Conservation (phyloP, 208 protist genomes). For the Vickermania ingenoplastis region DNA sequence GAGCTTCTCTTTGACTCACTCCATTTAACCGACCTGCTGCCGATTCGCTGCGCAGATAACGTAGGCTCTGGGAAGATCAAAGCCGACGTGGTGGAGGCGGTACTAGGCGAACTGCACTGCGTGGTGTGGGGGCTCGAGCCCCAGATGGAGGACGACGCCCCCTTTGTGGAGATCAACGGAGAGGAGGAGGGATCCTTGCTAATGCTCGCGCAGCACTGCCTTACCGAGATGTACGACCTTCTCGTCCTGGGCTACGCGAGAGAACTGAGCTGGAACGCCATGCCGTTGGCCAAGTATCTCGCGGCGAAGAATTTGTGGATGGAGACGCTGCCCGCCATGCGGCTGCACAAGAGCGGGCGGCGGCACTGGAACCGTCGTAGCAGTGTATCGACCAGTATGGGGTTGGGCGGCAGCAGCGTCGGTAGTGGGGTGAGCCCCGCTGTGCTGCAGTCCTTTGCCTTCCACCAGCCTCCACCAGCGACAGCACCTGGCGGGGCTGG, state of each 20-base stretch:
- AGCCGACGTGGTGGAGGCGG: conserved; percentile 67
- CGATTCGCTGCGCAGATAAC: conserved; percentile 12
- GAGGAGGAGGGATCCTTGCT: conserved; percentile 34
- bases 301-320: conserved; percentile 46
- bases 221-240: conserved; percentile 82
- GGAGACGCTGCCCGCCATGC: conserved; percentile 11
- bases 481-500: neutral
- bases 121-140: conserved; percentile 46
- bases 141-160: conserved; percentile 45
- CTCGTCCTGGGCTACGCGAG: conserved; percentile 49
- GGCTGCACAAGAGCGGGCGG: neutral
- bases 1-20: conserved; percentile 75
- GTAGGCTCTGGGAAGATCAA: conserved; percentile 49
- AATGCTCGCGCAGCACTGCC: conserved; percentile 63
- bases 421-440: neutral
- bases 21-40: conserved; percentile 26
- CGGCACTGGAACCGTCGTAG: neutral
- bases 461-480: neutral
- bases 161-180: conserved; percentile 63
- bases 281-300: conserved; percentile 77
- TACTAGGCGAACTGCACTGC: conserved; percentile 67
- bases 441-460: neutral
- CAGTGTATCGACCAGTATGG: neutral
- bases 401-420: too few relatives aligned
- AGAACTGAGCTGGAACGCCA: conserved; percentile 28